phyloP scores from a whole-genome alignment of 768 basidiomycete genomes.

The Lactarius deliciosus region DNA sequence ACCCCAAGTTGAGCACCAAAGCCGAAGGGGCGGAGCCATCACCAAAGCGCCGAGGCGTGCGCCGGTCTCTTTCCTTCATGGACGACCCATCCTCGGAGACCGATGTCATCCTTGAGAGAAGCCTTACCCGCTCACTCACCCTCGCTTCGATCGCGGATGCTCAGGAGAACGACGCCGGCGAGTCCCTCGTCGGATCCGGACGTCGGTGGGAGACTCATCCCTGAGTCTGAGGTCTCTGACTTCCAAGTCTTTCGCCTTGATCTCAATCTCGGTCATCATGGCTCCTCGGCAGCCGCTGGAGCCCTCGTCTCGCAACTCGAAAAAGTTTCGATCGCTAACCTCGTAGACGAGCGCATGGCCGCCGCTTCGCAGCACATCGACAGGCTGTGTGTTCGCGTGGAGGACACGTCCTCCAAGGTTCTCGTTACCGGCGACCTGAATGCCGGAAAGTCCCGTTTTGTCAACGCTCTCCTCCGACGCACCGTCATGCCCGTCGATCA shows the following conservation, averaged over 20 bases:
- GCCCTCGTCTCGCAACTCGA: slow-evolving; percentile 89
- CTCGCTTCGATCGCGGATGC: slow-evolving; percentile 51
- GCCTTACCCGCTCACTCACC: slow-evolving; percentile 59
- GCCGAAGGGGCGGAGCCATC: slow-evolving; percentile 34
- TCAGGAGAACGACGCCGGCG: slow-evolving; percentile 39
- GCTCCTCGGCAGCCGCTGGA: slow-evolving; percentile 58
- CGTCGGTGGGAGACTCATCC: slow-evolving; percentile 38
- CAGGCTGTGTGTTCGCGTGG: slow-evolving; percentile 80
- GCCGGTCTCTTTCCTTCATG: slow-evolving; percentile 78
- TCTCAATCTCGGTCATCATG: slow-evolving; percentile 82
- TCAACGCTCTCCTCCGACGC: slow-evolving; percentile 89
- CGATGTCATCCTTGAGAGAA: slow-evolving; percentile 58
- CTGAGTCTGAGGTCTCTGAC: slow-evolving; percentile 49
- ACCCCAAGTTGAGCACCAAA: slow-evolving; percentile 70
- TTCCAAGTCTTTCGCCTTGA: slow-evolving; percentile 91
- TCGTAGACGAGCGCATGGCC: slow-evolving; percentile 82
- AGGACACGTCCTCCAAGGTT: slow-evolving; percentile 92
- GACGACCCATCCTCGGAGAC: slow-evolving; percentile 73
- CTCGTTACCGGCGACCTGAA: slow-evolving; percentile 98
- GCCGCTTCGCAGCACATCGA: slow-evolving; percentile 75
- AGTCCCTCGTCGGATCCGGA: slow-evolving; percentile 30
- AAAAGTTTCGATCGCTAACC: slow-evolving; percentile 87
- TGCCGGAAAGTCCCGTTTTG: slow-evolving; percentile 97
- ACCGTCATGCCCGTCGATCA: slow-evolving; percentile 97
- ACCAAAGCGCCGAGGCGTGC: slow-evolving; percentile 42